Conservation (phyloP, 768 basidiomycete species). For the Tubosaeta sp. region DNA sequence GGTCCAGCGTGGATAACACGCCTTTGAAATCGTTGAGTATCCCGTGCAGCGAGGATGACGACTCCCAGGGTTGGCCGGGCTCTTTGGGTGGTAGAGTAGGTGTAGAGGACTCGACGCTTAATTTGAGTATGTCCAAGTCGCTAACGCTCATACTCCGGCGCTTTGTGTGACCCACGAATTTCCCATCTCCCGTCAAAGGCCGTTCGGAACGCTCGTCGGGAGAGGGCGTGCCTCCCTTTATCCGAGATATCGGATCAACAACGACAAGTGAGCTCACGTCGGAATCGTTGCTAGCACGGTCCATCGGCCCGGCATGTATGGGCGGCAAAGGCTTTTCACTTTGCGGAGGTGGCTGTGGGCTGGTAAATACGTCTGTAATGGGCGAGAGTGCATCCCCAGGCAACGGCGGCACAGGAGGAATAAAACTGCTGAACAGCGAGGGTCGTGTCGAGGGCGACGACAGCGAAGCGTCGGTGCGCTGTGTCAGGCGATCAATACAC, state of each 20-base stretch:
- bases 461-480: conserved; percentile 55
- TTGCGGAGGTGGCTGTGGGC: conserved; percentile 30
- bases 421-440: conserved; percentile 35
- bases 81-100: conserved; percentile 36
- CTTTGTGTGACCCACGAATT: conserved; percentile 36
- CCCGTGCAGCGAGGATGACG: conserved; percentile 46
- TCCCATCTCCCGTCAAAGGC: conserved; percentile 22
- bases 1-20: conserved; percentile 63
- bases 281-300: conserved; percentile 36
- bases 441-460: conserved; percentile 23
- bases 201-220: conserved; percentile 30
- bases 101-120: conserved; percentile 33
- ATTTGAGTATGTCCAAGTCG: conserved; percentile 54
- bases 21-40: conserved; percentile 73
- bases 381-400: conserved; percentile 45
- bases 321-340: conserved; percentile 63
- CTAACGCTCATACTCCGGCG: conserved; percentile 74
- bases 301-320: conserved; percentile 38
- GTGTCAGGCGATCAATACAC: conserved; percentile 13
- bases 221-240: conserved; percentile 31
- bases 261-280: conserved; percentile 59
- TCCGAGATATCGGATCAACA: conserved; percentile 44
- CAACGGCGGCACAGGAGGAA: conserved; percentile 43
- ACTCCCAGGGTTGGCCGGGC: conserved; percentile 36
- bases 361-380: conserved; percentile 49